Base-by-base conservation (phyloP, 2,329 filamentous ascomycete species). In the Penicillium sumatraense region DNA sequence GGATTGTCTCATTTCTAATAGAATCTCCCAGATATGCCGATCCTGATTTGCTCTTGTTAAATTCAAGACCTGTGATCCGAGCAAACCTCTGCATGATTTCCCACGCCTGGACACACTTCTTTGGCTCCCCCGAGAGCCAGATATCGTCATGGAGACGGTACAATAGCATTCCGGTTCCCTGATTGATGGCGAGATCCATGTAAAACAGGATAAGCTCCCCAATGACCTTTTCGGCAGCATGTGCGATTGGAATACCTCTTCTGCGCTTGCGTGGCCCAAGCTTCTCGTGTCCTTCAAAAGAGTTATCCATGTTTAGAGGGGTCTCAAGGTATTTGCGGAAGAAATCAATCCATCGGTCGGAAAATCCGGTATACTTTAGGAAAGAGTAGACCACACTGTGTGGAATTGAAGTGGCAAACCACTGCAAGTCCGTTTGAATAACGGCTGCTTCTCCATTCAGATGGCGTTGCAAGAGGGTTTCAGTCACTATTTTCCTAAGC, bases 381-480 rank as follows among this genome's bases (percentile, higher is more conserved):
- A 41, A 13, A 13, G 38, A 13, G 21, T 41, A 41, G 24, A 41
- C 38, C 10, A 21, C 24, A 13, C 38, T 41, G 38, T 41, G 38
- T 41, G 38, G 38, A 24, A 41, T 41, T 21, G 38, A 67, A 61
- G 41, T 49, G 45, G 33, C 42, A 52, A 56, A 60, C 16, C 26
- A 51, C 9, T 41, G 20, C 53, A 72, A 51, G 11, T 10, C 41
- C 4, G 40, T 41, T 14, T 41, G 38, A 14, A 41, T 24, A 14
- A 41, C 38, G 9, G 38, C 38, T 24, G 38, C 38, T 41, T 41
- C 38, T 41, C 38, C 38, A n/a, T 41, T 14, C 20, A 41, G 8
- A 23, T 24, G 38, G 24, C 38, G 38, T 8, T 41, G 11, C 13
- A 41, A 13, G 20, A 41, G 20, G 2, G 38, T 41, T n/a, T 41